Base-by-base conservation (phyloP, 768 basidiomycete species). In the Pulveroboletus ravenelii region DNA sequence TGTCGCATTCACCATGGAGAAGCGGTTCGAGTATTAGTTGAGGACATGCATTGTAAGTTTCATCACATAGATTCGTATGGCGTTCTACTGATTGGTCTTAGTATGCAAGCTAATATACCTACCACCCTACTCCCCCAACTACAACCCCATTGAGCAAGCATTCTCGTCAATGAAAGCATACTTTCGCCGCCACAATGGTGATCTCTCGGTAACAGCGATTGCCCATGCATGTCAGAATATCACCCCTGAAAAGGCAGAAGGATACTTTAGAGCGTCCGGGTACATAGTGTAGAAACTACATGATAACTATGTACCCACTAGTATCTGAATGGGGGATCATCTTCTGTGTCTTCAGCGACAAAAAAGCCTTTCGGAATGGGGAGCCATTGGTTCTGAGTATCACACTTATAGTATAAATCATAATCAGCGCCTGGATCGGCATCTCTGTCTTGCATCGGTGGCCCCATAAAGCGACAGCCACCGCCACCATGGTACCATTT, bases 91-190 rank as follows among this genome's bases (percentile, higher is more conserved):
- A 48, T 12, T 7, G 5, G 10, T 20, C 17, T 20, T 17, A 48
- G 47, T 48, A 41, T 48, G 46, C 29, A 47, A 47, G 10, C 37
- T 47, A 1, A 31, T 47, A 10, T 47, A 30, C 13, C 46, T 47
- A 2, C 37, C 46, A 3, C 3, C 36, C 2, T 37, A 37, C 36
- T 37, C 20, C 2, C 20, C 20, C 20, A 23, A 23, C 4, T 23
- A 23, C 20, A 23, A 23, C 4, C 20, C 20, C 3, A 37, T 37
- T 37, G 17, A 37, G 18, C 7, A 37, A 18, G 36, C 17, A 0
- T 37, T 37, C 17, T 37, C 6, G 1, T 6, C 17, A 3, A 37
- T 37, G 6, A 37, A 37, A n/a, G 36, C 36, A 18, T 37, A 10
- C 17, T 37, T 37, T 18, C 3, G 5, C 17, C 10, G 17, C 8